Conservation (phyloP, 441 rosid species). For the Macaranga tanarius region DNA sequence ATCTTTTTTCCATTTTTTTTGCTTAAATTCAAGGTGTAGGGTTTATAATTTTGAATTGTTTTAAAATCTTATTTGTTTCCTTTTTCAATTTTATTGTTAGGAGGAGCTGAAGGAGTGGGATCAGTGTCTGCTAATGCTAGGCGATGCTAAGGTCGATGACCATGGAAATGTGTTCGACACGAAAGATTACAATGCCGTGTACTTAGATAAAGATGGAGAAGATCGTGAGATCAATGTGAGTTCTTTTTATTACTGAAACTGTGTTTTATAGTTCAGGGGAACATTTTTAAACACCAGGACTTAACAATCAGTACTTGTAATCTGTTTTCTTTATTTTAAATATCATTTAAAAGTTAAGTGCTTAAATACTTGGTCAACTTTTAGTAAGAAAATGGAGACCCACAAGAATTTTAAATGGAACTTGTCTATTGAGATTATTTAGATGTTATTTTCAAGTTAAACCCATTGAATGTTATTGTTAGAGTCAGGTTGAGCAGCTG, state of each 20-base stretch:
- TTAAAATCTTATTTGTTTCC: background rate
- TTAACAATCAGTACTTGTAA: no score
- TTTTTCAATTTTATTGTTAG: slow-evolving; percentile 32
- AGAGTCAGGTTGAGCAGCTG: no score
- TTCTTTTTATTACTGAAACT: background rate
- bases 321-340: no score
- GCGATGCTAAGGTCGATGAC: slow-evolving; percentile 88
- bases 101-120: slow-evolving; percentile 99
- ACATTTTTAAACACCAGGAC: background rate
- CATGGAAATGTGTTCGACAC: slow-evolving; percentile 70
- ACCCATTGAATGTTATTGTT: no score
- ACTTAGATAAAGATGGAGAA: slow-evolving; percentile 86
- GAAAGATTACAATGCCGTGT: slow-evolving; percentile 61
- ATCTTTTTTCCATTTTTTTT: background rate
- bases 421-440: no score
- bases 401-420: no score
- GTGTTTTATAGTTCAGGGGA: background rate
- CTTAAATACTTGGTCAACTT: no score
- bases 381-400: no score
- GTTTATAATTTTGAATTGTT: background rate
- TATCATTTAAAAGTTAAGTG: no score
- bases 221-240: slow-evolving; percentile 91
- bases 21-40: background rate
- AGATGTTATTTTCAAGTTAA: no score
- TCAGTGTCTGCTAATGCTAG: slow-evolving; percentile 81